Evolutionary conservation across 2,329 filamentous ascomycete genomes (phyloP).

Genomic region (Scleromitrula shiraiana): DNA sequence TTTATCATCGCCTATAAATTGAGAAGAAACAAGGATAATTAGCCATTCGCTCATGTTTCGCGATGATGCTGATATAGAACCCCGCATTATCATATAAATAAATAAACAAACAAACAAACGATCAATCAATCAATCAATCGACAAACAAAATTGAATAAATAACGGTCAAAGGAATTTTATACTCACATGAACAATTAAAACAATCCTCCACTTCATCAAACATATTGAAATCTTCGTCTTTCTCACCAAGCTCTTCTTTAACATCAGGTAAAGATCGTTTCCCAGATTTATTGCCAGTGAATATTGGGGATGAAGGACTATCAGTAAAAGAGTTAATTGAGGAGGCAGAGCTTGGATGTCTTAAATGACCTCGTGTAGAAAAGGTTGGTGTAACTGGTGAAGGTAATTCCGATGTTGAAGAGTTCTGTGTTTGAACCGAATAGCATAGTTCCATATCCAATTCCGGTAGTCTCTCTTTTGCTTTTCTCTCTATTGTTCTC

Average conservation of each 20-base stretch:
- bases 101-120: background rate
- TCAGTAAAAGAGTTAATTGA: constrained; percentile 58
- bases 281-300: constrained; percentile 41
- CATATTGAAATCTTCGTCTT: constrained; percentile 49
- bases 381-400: constrained; percentile 67
- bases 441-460: constrained; percentile 26
- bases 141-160: background rate
- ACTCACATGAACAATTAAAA: constrained; percentile 70
- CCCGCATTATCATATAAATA: constrained; percentile 2
- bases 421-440: constrained; percentile 30
- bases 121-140: too few species aligned
- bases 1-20: constrained; percentile 47
- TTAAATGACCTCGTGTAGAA: constrained; percentile 49
- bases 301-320: constrained; percentile 49
- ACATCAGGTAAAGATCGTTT: constrained; percentile 72
- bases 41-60: constrained; percentile 1
- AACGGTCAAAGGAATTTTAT: background rate
- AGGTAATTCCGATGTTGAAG: constrained; percentile 50
- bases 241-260: constrained; percentile 71
- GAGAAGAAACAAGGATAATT: constrained; percentile 17
- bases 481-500: constrained; percentile 44
- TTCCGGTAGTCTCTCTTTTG: constrained; percentile 32
- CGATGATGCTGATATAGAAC: constrained; percentile 5
- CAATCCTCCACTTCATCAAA: constrained; percentile 34
- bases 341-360: constrained; percentile 68